phyloP scores from a whole-genome alignment of 2,329 filamentous ascomycete genomes.

The Botrytis fabae region DNA sequence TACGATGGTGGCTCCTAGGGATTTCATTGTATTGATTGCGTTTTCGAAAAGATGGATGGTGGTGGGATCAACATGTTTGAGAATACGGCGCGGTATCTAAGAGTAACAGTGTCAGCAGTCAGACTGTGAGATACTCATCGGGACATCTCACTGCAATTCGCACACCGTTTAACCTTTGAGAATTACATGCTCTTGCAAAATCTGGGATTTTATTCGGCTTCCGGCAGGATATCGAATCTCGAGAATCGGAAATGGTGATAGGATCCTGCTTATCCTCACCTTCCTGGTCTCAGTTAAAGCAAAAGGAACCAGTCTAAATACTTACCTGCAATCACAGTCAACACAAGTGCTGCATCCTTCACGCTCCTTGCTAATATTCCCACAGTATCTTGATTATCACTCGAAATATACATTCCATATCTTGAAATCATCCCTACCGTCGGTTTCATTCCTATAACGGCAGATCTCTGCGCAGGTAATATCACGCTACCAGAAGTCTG shows the following conservation, averaged over 20 bases:
- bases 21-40: conserved; percentile 9
- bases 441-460: conserved; percentile 66
- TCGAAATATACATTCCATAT: conserved; percentile 63
- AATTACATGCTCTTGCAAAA: background rate
- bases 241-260: conserved; percentile 5
- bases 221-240: background rate
- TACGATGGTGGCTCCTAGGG: conserved; percentile 53
- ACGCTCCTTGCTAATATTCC: conserved; percentile 52
- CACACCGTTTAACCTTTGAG: conserved; percentile 2
- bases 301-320: background rate
- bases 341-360: conserved; percentile 61
- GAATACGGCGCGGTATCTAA: conserved; percentile 10
- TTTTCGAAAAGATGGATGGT: background rate
- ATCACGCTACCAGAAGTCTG: conserved; percentile 59
- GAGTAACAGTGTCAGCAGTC: background rate
- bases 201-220: background rate
- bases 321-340: conserved; percentile 61
- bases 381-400: conserved; percentile 62
- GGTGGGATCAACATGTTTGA: background rate
- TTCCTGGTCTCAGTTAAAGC: background rate
- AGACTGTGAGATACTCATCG: background rate
- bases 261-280: conserved; percentile 12
- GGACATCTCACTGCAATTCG: conserved; percentile 13
- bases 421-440: conserved; percentile 63
- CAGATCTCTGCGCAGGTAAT: conserved; percentile 53